Percentiles rank a stretch among this genome's conserved stretches.
Conservation (phyloP, 768 basidiomycete species). For the Hericium coralloides region DNA sequence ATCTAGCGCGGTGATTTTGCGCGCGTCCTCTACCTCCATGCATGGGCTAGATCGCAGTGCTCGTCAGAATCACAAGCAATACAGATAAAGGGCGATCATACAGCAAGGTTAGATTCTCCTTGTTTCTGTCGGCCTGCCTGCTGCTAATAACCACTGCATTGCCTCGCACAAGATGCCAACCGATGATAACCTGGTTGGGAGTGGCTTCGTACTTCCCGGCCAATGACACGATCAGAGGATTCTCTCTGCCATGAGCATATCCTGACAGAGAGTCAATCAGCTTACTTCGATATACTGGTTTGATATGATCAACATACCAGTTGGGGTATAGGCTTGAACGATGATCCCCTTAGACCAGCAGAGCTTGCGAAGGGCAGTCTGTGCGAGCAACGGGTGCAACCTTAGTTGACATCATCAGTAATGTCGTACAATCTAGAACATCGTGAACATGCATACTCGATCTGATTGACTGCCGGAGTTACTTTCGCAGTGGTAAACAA, state of each 20-base stretch:
- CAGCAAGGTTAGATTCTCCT: neutral
- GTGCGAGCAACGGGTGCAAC: conserved; percentile 67
- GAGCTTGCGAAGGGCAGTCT: conserved; percentile 57
- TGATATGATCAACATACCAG: conserved; percentile 36
- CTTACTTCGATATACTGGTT: too few species aligned
- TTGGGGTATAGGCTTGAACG: conserved; percentile 74
- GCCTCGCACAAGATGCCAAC: neutral
- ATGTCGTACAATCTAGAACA: neutral
- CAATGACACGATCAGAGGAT: neutral
- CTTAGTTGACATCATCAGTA: neutral
- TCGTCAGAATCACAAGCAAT: neutral
- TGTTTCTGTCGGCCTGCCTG: neutral
- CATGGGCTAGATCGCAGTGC: neutral
- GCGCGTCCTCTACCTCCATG: neutral
- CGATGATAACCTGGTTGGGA: neutral
- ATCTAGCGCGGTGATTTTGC: neutral
- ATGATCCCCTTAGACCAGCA: conserved; percentile 59
- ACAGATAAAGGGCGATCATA: neutral
- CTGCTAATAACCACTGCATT: neutral
- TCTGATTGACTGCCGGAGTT: conserved; percentile 52
- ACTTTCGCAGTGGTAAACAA: conserved; percentile 60
- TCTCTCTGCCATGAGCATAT: neutral
- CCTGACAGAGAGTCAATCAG: neutral
- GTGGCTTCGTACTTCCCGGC: neutral
- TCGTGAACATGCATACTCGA: conserved; percentile 30